Base-by-base conservation (phyloP, 2,329 filamentous ascomycete genomes). In the Lasiodiplodia theobromae region DNA sequence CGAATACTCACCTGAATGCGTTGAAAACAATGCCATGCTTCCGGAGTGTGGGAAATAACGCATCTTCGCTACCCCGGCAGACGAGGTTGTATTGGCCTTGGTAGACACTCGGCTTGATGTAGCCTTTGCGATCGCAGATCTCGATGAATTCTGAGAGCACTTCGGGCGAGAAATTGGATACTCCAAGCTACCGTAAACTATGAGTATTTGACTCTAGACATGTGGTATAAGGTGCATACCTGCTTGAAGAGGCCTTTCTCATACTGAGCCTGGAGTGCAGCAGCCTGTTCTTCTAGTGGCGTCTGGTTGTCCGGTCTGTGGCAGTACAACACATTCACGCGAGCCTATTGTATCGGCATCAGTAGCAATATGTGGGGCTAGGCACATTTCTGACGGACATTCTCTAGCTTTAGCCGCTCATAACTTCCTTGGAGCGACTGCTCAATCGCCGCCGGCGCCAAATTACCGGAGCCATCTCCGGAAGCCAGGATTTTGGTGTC, bases 61-160 rank as follows among this genome's bases (percentile, higher is more conserved):
- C 53, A n/a, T 67, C 65, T 10, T 67, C 60, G 3, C 49, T 53
- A 23, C 37, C 34, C 4, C 65, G 65, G 68, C 70, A 67, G 68
- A 77, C 47, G 12, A 72, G 70, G 51, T 78, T 76, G 68, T 79
- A 79, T 10, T 75, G 67, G 10, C 77, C 78, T 68, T 81, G 78
- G 66, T 78, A 80, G 12, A 78, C 75, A 23, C 71, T 71, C 1
- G 79, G 79, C 47, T 75, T 74, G 34, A 77, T 71, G 31, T 72
- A 79, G 31, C 72, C 72, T 6, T 74, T 71, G 31, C 71, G 62
- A 4, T 73, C 69, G 58, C 75, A 76, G 49, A 77, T 73, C 44
- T 72, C 73, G 31, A 77, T 73, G 54, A 78, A 72, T 64, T 77
- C 71, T 18, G 75, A 72, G 40, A 80, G 72, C 12, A 77, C 72